Evolutionary conservation across 768 basidiomycete species (phyloP), one percentile per base, ranked within the genome.

Genomic region (Mycena latifolia): DNA sequence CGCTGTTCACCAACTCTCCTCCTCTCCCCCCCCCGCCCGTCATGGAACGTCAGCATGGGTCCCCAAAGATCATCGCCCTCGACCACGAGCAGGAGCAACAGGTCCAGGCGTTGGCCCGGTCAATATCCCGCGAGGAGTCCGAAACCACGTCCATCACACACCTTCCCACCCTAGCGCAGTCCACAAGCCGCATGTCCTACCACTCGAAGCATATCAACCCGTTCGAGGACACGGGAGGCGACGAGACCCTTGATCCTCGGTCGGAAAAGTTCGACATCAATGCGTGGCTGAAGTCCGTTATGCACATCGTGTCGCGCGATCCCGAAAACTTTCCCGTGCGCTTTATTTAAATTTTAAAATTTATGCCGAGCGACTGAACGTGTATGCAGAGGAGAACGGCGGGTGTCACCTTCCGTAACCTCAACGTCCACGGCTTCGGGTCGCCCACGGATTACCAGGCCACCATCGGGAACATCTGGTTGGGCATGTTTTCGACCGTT

Each of bases 401-500:
- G 14, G 83, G 81, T 64, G 73, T 83, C 53, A 72, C 79, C 18
- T 83, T 79, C 72, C 67, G 68, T 17, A 74, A 81, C 58, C 75
- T 84, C 33, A 76, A 73, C 35, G 78, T 76, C 10, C 70, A 74
- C 55, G 78, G 78, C 9, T 73, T 70, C 41, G 76, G 76, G n/a
- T 69, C 61, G 28, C 70, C 75, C 0, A 74, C 77, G 0, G 82
- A 82, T 61, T 81, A 80, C 72, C 83, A 84, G 64, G 79, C 80
- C 63, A 82, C 80, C 2, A 77, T 82, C 31, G 76, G 74, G 18
- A 83, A 81, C 66, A 58, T 78, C 14, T 71, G 71, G 50, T 50
- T 76, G 57, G 63, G 73, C 67, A 56, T 73, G 51, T 31, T 67
- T 45, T 61, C 66, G 14, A 58, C 55, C 15, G 54, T 67, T n/a